Evolutionary conservation across 2,329 filamentous ascomycete species (phyloP), one percentile per base, ranked within the genome.

Genomic region (Diplodia seriata): DNA sequence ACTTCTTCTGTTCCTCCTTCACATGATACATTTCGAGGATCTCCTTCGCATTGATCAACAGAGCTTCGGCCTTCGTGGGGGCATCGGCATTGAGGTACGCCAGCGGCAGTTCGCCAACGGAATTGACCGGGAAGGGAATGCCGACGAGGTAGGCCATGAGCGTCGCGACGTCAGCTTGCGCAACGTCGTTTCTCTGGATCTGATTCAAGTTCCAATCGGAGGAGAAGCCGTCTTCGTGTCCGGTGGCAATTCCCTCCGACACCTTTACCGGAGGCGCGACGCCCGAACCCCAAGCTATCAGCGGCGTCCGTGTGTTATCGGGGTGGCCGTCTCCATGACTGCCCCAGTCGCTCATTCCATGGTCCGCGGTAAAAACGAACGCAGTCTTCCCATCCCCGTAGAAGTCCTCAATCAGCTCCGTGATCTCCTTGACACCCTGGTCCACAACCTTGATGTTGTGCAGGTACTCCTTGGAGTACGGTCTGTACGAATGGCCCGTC

Each of bases 311-410:
- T 3, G 95, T 99, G 74, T 98, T 99, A 78, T 99, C 92, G 0
- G 95, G 95, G 79, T 99, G 94, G 8, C 95, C 95, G 78, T 99
- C 95, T 47, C 96, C 96, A 77, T 99, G 96, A 73, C 94, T 98
- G n/a, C 96, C 95, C 90, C 91, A 97, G 79, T 99, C 95, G 75
- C 93, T 98, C 95, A 99, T 99, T 20, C 95, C 95, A 78, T 99
- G 95, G 76, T 99, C 95, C 8, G 95, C 95, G 1, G 96, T 99
- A 76, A 99, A 99, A 18, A 99, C 88, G 77, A 94, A 99, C 0
- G 96, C 93, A 0, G 95, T 98, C 78, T 95, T 90, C 66, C 87
- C 90, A 71, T 88, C 87, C 73, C 82, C 85, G 74, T 97, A 99
- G 76, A 98, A 99, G 14, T 90, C 86, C 43, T 97, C 88, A 61